phyloP scores from a whole-genome alignment of 2,329 filamentous ascomycete species.

The Beauveria rudraprayagi region DNA sequence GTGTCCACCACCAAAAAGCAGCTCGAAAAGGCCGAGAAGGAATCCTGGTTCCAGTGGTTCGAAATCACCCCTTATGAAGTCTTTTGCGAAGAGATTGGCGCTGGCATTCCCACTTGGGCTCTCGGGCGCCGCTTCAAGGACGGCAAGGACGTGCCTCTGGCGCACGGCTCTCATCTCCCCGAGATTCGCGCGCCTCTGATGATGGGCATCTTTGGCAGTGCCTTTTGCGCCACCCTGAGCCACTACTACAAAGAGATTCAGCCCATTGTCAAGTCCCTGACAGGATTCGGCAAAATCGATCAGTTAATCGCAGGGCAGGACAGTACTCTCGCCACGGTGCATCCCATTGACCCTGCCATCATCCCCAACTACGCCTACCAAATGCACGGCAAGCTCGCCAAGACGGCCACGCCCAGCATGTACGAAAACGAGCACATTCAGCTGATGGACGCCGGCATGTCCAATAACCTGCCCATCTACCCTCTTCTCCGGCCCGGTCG shows the following conservation, averaged over 20 bases:
- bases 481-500: slow-evolving; percentile 82
- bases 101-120: slow-evolving; percentile 92
- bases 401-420: slow-evolving; percentile 70
- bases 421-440: slow-evolving; percentile 64
- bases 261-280: slow-evolving; percentile 68
- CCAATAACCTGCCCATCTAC: slow-evolving; percentile 94
- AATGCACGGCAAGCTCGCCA: slow-evolving; percentile 66
- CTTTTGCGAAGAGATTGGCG: slow-evolving; percentile 85
- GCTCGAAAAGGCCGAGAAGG: slow-evolving; percentile 47
- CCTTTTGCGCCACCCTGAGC: slow-evolving; percentile 89
- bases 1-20: slow-evolving; percentile 36
- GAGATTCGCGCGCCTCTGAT: slow-evolving; percentile 78
- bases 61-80: slow-evolving; percentile 93
- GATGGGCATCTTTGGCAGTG: slow-evolving; percentile 92
- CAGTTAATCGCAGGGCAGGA: slow-evolving; percentile 74
- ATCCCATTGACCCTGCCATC: slow-evolving; percentile 85
- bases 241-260: slow-evolving; percentile 94
- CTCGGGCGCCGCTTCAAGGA: slow-evolving; percentile 74
- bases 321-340: slow-evolving; percentile 80
- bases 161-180: slow-evolving; percentile 63
- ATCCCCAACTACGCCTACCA: slow-evolving; percentile 86
- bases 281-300: slow-evolving; percentile 71
- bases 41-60: slow-evolving; percentile 97
- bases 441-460: slow-evolving; percentile 97
- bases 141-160: slow-evolving; percentile 46